Base-by-base conservation (phyloP, 306 rosid species). In the Mimosa pudica region DNA sequence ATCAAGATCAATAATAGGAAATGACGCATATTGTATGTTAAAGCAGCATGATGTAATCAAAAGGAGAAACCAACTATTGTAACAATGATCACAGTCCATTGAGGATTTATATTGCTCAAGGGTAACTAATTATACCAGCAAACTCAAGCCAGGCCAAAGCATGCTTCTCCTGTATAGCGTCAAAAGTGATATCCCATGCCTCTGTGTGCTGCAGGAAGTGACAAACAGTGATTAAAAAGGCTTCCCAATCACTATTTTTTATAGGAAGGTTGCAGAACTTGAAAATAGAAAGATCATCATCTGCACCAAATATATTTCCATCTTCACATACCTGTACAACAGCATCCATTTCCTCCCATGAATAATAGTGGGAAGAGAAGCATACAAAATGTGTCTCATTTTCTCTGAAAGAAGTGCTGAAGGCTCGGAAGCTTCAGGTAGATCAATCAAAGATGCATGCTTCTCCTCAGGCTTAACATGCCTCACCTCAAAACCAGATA, bases 321-420 rank as follows among this genome's bases (percentile, higher is more conserved):
- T 82, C 68, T 41, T 49, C 66, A 60, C 51, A 41, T 71, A 90
- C 98, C 98, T 94, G 78, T 92, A 94, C 42, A 94, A 85, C 82
- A 94, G 82, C 70, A 92, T 11, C 97, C 98, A 94, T 86, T 85
- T 91, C 90, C 96, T 89, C 84, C 97, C 98, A 55, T 92, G 98
- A 74, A 94, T 86, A 58, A 94, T 87, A 1, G 92, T 87, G 1
- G 98, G 98, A 84, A 94, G 90, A 62, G 94, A 92, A 81, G 89
- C 84, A 81, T 89, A 91, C 51, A 94, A 90, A 83, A 79, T 65
- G 57, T 57, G 82, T 82, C 89, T 91, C 36, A 78, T 75, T 79
- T 80, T 81, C 13, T 92, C 93, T 0, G 94, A 86, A 73, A 94
- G 86, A 24, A 94, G 93, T 60, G 85, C 33, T 0, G 98, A 94